phyloP scores from a whole-genome alignment of 2,329 filamentous ascomycete genomes.

The Cryphonectria nitschkei region DNA sequence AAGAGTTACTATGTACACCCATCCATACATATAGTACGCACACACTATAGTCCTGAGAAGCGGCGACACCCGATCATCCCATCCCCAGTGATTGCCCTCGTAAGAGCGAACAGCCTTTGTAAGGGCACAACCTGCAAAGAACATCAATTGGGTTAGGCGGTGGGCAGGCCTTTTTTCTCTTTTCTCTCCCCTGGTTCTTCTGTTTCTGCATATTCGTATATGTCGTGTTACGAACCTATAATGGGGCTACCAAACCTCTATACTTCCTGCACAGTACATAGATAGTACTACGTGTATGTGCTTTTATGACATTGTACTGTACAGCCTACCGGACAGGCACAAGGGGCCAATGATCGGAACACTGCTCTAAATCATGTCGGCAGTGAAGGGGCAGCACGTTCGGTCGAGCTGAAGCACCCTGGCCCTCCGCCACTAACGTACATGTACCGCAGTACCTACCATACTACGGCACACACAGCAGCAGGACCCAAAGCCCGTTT shows the following conservation, averaged over 20 bases:
- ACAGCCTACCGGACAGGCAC: neutral
- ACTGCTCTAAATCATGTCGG: neutral
- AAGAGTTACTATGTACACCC: too few species aligned
- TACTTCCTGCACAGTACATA: neutral
- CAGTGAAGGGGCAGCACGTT: neutral
- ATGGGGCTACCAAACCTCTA: neutral
- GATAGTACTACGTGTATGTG: neutral
- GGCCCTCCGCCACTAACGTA: neutral
- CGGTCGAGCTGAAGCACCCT: conserved; percentile 1
- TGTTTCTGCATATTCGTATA: neutral
- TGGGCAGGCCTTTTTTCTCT: neutral
- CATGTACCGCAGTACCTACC: neutral
- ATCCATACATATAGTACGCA: too few species aligned
- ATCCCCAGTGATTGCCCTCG: too few species aligned
- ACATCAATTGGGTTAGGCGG: neutral
- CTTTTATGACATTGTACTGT: neutral
- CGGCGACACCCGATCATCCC: neutral
- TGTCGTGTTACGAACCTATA: neutral
- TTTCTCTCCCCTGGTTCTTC: too few species aligned
- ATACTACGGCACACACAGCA: neutral
- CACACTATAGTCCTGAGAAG: neutral
- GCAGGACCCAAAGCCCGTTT: too few species aligned
- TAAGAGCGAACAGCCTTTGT: too few species aligned
- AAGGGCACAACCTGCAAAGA: neutral
- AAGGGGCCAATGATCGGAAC: neutral